Percentiles rank a stretch among this genome's conserved stretches.
Evolutionary conservation across 2,329 filamentous ascomycete genomes (phyloP).

Genomic region (Sporothrix luriei): DNA sequence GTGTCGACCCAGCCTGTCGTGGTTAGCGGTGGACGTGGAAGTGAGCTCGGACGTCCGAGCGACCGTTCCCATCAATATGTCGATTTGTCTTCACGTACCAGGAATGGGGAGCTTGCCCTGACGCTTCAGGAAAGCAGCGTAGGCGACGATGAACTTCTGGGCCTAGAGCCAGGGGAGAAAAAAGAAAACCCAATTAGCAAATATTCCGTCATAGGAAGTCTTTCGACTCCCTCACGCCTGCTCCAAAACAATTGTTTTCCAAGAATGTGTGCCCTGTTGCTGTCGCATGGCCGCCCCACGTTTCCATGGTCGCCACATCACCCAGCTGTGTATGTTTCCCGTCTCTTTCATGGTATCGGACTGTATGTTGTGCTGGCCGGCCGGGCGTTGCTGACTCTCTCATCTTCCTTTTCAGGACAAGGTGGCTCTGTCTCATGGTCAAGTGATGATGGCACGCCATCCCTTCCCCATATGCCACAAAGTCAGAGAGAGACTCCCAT

Average conservation of each 20-base stretch:
- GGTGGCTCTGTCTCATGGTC: background rate
- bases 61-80: too few species aligned
- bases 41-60: too few species aligned
- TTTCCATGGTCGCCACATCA: slow-evolving; percentile 14
- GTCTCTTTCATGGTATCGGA: slow-evolving; percentile 19
- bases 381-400: background rate
- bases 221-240: slow-evolving; percentile 72
- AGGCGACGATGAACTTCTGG: slow-evolving; percentile 84
- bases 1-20: slow-evolving; percentile 92
- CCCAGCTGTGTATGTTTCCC: slow-evolving; percentile 13
- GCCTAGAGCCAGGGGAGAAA: slow-evolving; percentile 56
- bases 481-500: background rate
- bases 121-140: slow-evolving; percentile 88
- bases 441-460: background rate
- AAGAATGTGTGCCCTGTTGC: background rate
- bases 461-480: background rate
- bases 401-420: slow-evolving; percentile 15
- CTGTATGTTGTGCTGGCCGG: slow-evolving; percentile 6
- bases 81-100: slow-evolving; percentile 64
- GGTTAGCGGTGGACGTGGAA: background rate
- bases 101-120: slow-evolving; percentile 91
- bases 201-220: slow-evolving; percentile 73
- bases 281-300: slow-evolving; percentile 1
- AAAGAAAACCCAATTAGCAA: slow-evolving; percentile 62
- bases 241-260: slow-evolving; percentile 51